Percentiles rank a stretch among this genome's conserved stretches.
Conservation (phyloP, 352 stramenopile genomes). For the Globisporangium mamillatum region DNA sequence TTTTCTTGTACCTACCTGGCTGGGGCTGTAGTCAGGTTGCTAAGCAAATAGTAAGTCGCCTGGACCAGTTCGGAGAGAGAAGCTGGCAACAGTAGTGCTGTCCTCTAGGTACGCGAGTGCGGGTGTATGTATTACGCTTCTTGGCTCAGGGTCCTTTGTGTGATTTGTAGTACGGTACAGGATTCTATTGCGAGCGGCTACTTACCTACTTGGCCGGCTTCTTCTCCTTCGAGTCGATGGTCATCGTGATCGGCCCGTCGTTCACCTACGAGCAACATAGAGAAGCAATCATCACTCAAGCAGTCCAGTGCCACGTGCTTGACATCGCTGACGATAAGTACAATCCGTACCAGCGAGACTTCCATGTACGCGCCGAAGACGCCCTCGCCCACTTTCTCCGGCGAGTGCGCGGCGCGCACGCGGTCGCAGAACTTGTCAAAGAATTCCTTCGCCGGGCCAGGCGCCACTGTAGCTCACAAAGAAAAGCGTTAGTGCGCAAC, state of each 20-base stretch:
- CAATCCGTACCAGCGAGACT: constrained; percentile 63
- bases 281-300: constrained; percentile 1
- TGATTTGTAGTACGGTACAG: not conserved
- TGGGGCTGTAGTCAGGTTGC: not conserved
- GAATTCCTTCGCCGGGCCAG: constrained; percentile 61
- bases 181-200: not conserved
- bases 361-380: constrained; percentile 87
- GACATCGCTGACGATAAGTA: not conserved
- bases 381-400: constrained; percentile 74
- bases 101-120: not conserved
- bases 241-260: constrained; percentile 81
- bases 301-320: not conserved
- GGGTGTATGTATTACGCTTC: not conserved
- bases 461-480: constrained; percentile 41
- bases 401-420: constrained; percentile 51
- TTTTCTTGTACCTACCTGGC: not conserved
- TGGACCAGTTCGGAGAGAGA: not conserved
- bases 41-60: not conserved
- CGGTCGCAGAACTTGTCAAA: constrained; percentile 73
- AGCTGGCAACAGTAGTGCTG: not conserved
- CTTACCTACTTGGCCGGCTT: constrained; percentile 12
- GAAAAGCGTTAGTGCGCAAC: no score
- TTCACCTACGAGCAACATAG: constrained; percentile 45
- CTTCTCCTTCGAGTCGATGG: constrained; percentile 77
- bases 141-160: not conserved